Conservation (phyloP, 2,329 filamentous ascomycete genomes). For the Sclerotinia borealis region DNA sequence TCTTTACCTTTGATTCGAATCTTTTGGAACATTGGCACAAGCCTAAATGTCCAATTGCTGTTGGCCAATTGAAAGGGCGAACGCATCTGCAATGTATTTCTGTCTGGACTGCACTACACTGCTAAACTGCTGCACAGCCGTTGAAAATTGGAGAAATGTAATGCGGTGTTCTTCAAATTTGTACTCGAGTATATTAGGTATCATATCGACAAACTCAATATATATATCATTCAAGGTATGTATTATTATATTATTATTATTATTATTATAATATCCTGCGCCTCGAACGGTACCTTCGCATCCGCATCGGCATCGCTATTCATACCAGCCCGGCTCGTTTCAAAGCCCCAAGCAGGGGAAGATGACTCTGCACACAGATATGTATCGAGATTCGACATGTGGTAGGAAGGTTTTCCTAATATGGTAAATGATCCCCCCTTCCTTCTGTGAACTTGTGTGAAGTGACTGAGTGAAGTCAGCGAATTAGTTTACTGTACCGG, state of each 20-base stretch:
- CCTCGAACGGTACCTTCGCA: not conserved
- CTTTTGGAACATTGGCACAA: not conserved
- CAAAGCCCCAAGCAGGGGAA: not conserved
- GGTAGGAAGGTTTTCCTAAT: not conserved
- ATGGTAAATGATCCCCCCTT: not conserved
- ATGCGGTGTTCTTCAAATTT: not conserved
- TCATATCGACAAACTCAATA: not conserved
- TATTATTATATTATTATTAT: too few relatives aligned
- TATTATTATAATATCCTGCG: not conserved
- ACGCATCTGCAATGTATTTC: not conserved
- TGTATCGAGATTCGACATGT: not conserved
- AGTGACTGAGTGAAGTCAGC: not conserved
- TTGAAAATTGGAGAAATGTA: not conserved
- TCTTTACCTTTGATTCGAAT: not conserved
- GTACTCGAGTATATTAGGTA: not conserved
- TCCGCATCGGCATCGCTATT: not conserved
- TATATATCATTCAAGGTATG: not conserved
- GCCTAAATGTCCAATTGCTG: not conserved
- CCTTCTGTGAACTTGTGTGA: too few relatives aligned
- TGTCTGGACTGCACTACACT: not conserved
- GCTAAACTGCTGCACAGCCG: not conserved
- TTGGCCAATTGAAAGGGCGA: not conserved
- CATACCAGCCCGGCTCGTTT: not conserved
- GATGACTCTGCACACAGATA: not conserved
- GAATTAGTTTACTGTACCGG: not conserved